Conservation (phyloP, 176 grass and related monocot genomes). For the Echinochloa phyllopogon region DNA sequence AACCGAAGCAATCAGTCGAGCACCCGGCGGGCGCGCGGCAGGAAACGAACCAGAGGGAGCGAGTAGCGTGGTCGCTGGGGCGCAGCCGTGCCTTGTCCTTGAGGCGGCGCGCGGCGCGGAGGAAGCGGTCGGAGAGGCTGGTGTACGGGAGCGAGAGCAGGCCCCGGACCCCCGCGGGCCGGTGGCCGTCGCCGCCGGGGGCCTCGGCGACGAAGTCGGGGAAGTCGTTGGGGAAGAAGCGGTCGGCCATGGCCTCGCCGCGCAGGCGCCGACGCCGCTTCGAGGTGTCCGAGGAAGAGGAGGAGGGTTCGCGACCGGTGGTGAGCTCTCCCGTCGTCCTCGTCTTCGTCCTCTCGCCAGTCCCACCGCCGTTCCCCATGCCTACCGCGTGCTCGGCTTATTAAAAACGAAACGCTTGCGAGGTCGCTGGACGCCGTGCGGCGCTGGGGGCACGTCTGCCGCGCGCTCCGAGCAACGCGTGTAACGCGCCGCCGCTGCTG, state of each 20-base stretch:
- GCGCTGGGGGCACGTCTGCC: constrained; percentile 35
- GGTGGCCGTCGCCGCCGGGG: constrained; percentile 39
- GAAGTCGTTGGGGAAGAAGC: constrained; percentile 85
- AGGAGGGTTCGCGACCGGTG: constrained; percentile 12
- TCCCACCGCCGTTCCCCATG: constrained; percentile 27
- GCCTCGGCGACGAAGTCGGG: constrained; percentile 73
- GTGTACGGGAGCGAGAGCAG: constrained; percentile 77
- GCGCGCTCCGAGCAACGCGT: constrained; percentile 35
- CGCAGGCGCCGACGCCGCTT: constrained; percentile 41
- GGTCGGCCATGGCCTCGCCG: constrained; percentile 66
- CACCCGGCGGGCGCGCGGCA: constrained; percentile 34
- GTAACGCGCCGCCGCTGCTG: constrained; percentile 1
- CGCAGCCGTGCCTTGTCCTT: constrained; percentile 64
- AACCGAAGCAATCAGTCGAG: constrained; percentile 43
- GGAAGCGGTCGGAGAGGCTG: constrained; percentile 51
- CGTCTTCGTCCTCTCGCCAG: background rate
- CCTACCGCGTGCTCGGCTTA: background rate
- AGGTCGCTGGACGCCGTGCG: background rate
- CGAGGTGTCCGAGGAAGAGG: background rate
- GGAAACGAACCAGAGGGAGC: background rate
- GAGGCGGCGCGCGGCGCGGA: constrained; percentile 64
- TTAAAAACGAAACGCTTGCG: background rate
- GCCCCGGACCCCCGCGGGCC: constrained; percentile 14
- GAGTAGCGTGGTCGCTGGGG: background rate
- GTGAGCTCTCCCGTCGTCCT: background rate